Percentiles rank a stretch among this genome's conserved stretches.
These are phyloP conservation scores for Helenozyma baotianmanensis DNA, from an alignment of 805 yeast species.

Conservation along the genomic window DNA sequence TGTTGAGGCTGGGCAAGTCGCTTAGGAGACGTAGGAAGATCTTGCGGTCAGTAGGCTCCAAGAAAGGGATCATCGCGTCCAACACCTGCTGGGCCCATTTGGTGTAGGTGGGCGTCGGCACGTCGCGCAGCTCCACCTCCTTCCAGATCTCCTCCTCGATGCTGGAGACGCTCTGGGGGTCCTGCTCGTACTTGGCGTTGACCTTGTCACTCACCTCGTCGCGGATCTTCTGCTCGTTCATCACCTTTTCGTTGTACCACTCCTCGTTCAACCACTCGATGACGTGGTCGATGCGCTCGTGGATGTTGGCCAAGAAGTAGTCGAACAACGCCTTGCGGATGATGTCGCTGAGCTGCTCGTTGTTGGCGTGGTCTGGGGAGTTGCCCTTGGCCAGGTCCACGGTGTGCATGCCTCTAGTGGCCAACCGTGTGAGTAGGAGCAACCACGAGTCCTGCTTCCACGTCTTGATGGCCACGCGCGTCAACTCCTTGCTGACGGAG, in stretches of 20 bases:
- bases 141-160: conserved; percentile 16
- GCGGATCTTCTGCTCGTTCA: conserved; percentile 26
- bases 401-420: conserved; percentile 69
- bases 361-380: conserved; percentile 21
- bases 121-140: conserved; percentile 11
- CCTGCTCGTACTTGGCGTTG: conserved; percentile 13
- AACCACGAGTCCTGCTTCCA: conserved; percentile 74
- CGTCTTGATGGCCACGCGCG: conserved; percentile 46
- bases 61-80: conserved; percentile 76
- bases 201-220: conserved; percentile 15
- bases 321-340: conserved; percentile 69
- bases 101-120: conserved; percentile 49
- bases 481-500: conserved; percentile 47
- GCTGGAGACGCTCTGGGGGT: conserved; percentile 9
- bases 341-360: conserved; percentile 48
- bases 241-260: conserved; percentile 65
- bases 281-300: conserved; percentile 64
- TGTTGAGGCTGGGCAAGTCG: conserved; percentile 76
- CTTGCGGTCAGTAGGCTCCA: conserved; percentile 78
- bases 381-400: conserved; percentile 15
- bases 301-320: conserved; percentile 70
- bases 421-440: conserved; percentile 64
- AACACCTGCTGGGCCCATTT: conserved; percentile 68
- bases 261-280: conserved; percentile 93
- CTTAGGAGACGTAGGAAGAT: conserved; percentile 77